Evolutionary conservation across 2,329 filamentous ascomycete genomes (phyloP), one percentile per base, ranked within the genome.

Genomic region (Aureobasidium musti): DNA sequence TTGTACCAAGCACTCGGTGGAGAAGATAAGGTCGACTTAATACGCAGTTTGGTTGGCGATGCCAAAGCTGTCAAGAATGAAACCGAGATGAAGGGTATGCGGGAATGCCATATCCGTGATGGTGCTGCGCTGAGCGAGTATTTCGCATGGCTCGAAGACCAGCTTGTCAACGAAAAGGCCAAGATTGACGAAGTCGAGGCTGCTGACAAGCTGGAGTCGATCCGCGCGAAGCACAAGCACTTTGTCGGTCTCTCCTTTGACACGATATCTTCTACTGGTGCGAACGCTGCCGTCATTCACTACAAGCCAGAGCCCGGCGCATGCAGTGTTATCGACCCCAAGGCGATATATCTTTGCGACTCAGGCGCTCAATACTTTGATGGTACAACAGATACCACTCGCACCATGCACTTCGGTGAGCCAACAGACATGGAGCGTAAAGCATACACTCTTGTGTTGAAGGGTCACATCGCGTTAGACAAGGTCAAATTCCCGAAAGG

Each of bases 311-410:
- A 97, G 74, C 87, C 85, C 65, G 92, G 90, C 23, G 89, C 84
- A 69, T 98, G 94, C 78, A 86, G 92, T 10, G 81, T 86, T 33
- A 92, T 99, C 72, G 92, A 99, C 71, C 91, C 92, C 0, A 87
- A 87, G 7, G 88, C 89, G 17, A 87, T 99, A 67, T 99, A 99
- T 74, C 86, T 99, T 2, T 99, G 95, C 76, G 95, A 99, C 78
- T 98, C 95, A 26, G 95, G 95, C 26, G 95, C 91, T n/a, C 95
- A 99, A 77, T 99, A 94, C 74, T 83, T 90, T 2, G 95, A 99
- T 76, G 95, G 95, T 66, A 99, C 95, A 0, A 99, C 95, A 0
- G 95, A 99, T 74, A 96, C 92, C 0, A 99, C 95, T 5, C 86
- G 95, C 49, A 99, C 95, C 0, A 82, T 97, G 45, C 95, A 99